phyloP scores from a whole-genome alignment of 2,329 filamentous ascomycete species.

The Pseudocercospora musae region DNA sequence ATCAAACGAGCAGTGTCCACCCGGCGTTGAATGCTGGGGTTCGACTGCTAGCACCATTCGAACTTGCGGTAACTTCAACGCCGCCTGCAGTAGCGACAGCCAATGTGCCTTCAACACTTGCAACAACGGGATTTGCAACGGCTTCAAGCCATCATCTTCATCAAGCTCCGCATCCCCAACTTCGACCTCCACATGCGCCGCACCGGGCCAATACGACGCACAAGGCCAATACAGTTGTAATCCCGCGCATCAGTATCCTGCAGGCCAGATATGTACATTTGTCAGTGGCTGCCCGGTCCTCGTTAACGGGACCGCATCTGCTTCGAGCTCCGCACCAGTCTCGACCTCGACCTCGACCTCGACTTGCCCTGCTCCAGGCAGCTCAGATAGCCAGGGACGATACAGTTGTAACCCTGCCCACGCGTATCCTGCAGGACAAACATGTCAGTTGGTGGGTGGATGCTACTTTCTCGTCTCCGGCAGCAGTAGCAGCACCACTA shows the following conservation, averaged over 20 bases:
- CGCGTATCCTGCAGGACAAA: slow-evolving; percentile 5
- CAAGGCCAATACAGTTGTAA: slow-evolving; percentile 9
- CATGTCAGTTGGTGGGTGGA: neutral
- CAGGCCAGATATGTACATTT: slow-evolving; percentile 4
- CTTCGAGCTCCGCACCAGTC: neutral
- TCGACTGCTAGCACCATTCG: slow-evolving; percentile 16
- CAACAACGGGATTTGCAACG: slow-evolving; percentile 27
- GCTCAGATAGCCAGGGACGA: neutral
- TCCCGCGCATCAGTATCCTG: slow-evolving; percentile 10
- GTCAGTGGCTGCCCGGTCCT: slow-evolving; percentile 8
- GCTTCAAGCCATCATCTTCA: slow-evolving; percentile 15
- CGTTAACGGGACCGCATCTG: neutral
- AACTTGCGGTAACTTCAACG: slow-evolving; percentile 28
- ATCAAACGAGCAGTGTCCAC: slow-evolving; percentile 18
- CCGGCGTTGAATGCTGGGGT: slow-evolving; percentile 24
- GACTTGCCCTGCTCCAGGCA: neutral
- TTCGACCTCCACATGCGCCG: slow-evolving; percentile 1
- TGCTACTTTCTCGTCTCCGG: slow-evolving; percentile 1
- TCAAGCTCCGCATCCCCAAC: slow-evolving; percentile 4
- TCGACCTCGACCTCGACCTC: neutral
- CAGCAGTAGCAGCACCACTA: neutral
- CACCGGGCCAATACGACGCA: slow-evolving; percentile 3
- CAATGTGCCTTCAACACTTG: slow-evolving; percentile 30
- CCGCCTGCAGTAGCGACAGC: slow-evolving; percentile 19
- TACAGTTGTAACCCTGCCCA: slow-evolving; percentile 10